Conservation (phyloP, 2,329 filamentous ascomycete species). For the Aspergillus luchuensis region DNA sequence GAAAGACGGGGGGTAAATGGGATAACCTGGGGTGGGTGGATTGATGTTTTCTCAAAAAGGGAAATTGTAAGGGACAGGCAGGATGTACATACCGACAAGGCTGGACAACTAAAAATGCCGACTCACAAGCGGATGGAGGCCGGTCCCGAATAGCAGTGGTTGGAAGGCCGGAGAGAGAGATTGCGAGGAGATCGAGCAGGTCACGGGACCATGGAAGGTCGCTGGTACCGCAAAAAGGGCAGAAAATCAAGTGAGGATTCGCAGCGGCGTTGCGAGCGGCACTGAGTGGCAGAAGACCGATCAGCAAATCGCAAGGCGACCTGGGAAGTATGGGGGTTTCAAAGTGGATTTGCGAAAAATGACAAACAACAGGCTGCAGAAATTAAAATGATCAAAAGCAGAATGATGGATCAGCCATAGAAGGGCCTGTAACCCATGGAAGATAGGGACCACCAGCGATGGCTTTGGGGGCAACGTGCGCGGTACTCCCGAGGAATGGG, state of each 20-base stretch:
- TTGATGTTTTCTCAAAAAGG: not conserved
- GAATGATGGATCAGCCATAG: slow-evolving; percentile 10
- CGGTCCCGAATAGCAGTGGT: slow-evolving; percentile 42
- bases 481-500: slow-evolving; percentile 26
- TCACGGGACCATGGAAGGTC: slow-evolving; percentile 31
- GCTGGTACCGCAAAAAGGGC: slow-evolving; percentile 16
- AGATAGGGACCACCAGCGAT: slow-evolving; percentile 11
- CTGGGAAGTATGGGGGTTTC: not conserved
- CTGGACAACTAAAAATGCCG: slow-evolving; percentile 42
- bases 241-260: not conserved
- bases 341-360: not conserved
- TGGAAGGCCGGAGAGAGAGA: slow-evolving; percentile 28
- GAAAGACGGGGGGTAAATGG: slow-evolving; percentile 1
- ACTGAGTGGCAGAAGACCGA: slow-evolving; percentile 4
- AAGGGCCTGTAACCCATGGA: slow-evolving; percentile 14
- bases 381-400: not conserved
- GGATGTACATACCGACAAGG: slow-evolving; percentile 45
- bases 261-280: not conserved
- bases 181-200: slow-evolving; percentile 22
- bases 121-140: slow-evolving; percentile 42
- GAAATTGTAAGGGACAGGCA: slow-evolving; percentile 8
- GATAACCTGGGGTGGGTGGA: slow-evolving; percentile 7
- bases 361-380: slow-evolving; percentile 3
- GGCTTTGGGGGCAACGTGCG: slow-evolving; percentile 17
- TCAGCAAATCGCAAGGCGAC: slow-evolving; percentile 15